Base-by-base conservation (phyloP, 208 protist species). In the Acanthamoeba culbertsoni region DNA sequence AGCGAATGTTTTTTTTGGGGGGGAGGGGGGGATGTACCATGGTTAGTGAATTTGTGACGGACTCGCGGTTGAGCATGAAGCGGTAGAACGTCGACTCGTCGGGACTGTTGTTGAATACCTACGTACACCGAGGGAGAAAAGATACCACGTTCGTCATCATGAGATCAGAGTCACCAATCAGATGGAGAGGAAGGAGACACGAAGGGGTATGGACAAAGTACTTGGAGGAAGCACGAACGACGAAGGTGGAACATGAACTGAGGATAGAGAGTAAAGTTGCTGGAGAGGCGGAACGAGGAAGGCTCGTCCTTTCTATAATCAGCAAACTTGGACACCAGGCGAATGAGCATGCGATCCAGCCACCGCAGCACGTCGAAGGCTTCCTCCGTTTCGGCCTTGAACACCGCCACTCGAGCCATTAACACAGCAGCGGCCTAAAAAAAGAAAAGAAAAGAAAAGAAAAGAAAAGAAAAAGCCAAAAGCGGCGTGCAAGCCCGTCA, bases 211-310 rank as follows among this genome's bases (percentile, higher is more conserved):
- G 33, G 14, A 43, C 23, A 43, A 12, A 8, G 33, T 35, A 71
- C 62, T 51, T 97, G 95, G 46, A 99, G 96, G 92, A 99, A 99
- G 88, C 97, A 97, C 37, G 98, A 99, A 65, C 99, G 97, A 51
- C 99, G 98, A 26, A 99, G 96, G 95, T 99, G 99, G 96, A 99
- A 99, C 97, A 99, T 99, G 95, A 99, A 99, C 93, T 99, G 98
- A 16, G 99, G 99, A 93, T 99, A 99, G 71, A 99, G 96, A 5
- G 98, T 95, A 92, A 99, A 99, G 92, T 98, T 93, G 14, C 94
- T 86, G 35, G 97, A 96, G 51, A 99, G 96, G 26, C 96, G 96
- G 82, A 99, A 96, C 43, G 98, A 98, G 63, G 86, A 75, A 23
- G 98, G 97, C 65, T 99, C 96, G 93, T 99, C 97, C 77, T 98